A percentile compares a stretch with the other conserved stretches of the same genome.
Evolutionary conservation across 495 filamentous ascomycete genomes (phyloP).

Genomic region (Durotheca rogersii): DNA sequence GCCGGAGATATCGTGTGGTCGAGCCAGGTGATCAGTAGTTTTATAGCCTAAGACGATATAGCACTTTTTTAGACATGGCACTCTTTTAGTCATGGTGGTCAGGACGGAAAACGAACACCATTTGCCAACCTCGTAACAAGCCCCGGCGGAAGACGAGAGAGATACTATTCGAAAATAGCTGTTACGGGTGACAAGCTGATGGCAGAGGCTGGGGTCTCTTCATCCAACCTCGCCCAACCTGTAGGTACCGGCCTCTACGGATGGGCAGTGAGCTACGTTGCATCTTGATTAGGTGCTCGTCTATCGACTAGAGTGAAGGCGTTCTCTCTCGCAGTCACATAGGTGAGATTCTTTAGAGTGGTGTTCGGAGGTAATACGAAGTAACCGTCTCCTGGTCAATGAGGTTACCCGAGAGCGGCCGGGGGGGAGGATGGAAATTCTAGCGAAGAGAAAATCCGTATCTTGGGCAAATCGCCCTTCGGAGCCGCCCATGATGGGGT

Average conservation of each 20-base stretch:
- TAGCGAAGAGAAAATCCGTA: constrained; percentile 11
- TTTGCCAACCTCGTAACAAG: constrained; percentile 28
- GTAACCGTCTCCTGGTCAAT: constrained; percentile 18
- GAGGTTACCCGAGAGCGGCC: constrained; percentile 12
- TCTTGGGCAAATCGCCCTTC: constrained; percentile 24
- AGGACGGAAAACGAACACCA: too few relatives aligned
- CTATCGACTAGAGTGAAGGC: constrained; percentile 1
- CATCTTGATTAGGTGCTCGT: constrained; percentile 16
- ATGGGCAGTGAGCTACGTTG: constrained; percentile 28
- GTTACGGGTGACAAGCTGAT: constrained; percentile 4
- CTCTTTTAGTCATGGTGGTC: too few relatives aligned
- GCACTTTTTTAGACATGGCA: constrained; percentile 8
- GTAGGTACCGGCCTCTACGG: constrained; percentile 12
- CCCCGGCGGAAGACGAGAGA: neutral
- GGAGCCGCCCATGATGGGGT: constrained; percentile 12
- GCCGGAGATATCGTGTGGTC: constrained; percentile 14
- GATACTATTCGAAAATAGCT: neutral
- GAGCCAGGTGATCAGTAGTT: constrained; percentile 13
- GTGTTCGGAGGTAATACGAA: constrained; percentile 27
- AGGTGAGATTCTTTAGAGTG: constrained; percentile 5
- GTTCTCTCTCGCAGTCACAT: constrained; percentile 1
- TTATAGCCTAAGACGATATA: constrained; percentile 1
- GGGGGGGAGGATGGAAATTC: constrained; percentile 12
- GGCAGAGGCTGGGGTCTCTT: too few relatives aligned
- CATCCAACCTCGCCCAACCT: too few relatives aligned